phyloP scores from a whole-genome alignment of 768 basidiomycete genomes.

The Amanita fuliginea region DNA sequence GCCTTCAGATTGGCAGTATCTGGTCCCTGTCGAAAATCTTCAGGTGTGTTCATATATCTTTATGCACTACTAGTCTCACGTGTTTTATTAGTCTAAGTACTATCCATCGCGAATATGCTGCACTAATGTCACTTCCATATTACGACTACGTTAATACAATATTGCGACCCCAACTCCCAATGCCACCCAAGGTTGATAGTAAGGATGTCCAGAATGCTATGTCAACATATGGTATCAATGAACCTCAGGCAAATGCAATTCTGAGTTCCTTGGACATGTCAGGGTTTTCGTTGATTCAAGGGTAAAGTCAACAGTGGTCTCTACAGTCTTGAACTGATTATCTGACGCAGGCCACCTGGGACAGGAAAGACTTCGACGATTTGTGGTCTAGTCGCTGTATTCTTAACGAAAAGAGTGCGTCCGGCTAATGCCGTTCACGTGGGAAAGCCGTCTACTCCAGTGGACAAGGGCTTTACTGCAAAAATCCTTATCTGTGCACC shows the following conservation, averaged over 20 bases:
- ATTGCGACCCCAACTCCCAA: conserved; percentile 52
- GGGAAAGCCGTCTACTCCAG: conserved; percentile 26
- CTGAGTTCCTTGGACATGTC: conserved; percentile 54
- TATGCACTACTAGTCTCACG: not conserved
- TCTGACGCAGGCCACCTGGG: conserved; percentile 75
- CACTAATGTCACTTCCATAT: conserved; percentile 71
- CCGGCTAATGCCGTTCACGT: conserved; percentile 41
- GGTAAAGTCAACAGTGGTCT: conserved; percentile 35
- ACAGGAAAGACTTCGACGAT: conserved; percentile 99
- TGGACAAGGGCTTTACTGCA: conserved; percentile 30
- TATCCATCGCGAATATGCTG: conserved; percentile 84
- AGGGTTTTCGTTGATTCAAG: conserved; percentile 92
- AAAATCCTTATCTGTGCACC: conserved; percentile 90
- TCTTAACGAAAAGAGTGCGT: conserved; percentile 44
- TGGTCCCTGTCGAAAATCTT: conserved; percentile 78
- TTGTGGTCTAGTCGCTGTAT: conserved; percentile 83
- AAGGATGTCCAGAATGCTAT: conserved; percentile 56
- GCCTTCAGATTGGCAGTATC: conserved; percentile 47
- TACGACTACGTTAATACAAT: conserved; percentile 71
- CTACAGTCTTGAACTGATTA: not conserved
- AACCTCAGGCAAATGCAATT: conserved; percentile 91
- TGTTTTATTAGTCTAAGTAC: conserved; percentile 63
- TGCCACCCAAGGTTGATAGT: conserved; percentile 29
- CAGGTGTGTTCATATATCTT: conserved; percentile 38
- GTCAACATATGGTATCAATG: conserved; percentile 66